Evolutionary conservation across 2,329 filamentous ascomycete genomes (phyloP).

Genomic region (Talaromyces atroroseus): DNA sequence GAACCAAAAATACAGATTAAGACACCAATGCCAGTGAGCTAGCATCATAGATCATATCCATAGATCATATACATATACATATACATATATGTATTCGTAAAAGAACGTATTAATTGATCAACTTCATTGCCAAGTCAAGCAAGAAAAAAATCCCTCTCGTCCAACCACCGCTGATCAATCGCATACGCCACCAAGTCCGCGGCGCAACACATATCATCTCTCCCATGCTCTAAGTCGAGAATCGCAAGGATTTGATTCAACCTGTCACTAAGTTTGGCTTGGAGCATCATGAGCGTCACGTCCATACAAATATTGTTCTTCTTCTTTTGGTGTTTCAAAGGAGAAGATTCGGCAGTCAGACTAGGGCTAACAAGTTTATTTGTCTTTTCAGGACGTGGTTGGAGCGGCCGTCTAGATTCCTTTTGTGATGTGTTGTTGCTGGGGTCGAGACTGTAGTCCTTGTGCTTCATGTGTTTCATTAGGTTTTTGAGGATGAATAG

Average conservation of each 20-base stretch:
- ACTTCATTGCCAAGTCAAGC: not conserved
- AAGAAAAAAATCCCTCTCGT: slow-evolving; percentile 34
- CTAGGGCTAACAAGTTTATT: slow-evolving; percentile 3
- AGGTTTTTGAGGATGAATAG: slow-evolving; percentile 56
- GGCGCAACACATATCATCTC: slow-evolving; percentile 39
- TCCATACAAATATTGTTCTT: not conserved
- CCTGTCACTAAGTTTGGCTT: slow-evolving; percentile 28
- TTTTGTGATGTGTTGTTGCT: not conserved
- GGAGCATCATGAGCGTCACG: slow-evolving; percentile 18
- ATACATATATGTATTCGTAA: not conserved
- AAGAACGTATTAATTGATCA: too few species aligned
- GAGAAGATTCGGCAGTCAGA: not conserved
- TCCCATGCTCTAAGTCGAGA: slow-evolving; percentile 33
- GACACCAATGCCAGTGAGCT: not conserved
- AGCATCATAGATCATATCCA: too few species aligned
- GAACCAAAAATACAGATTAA: too few species aligned
- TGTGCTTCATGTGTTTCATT: slow-evolving; percentile 32
- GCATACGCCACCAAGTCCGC: slow-evolving; percentile 40
- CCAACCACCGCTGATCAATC: slow-evolving; percentile 38
- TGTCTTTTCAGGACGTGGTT: slow-evolving; percentile 29
- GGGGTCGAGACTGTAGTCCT: slow-evolving; percentile 14
- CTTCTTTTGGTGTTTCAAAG: not conserved
- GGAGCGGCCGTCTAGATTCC: slow-evolving; percentile 25
- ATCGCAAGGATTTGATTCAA: slow-evolving; percentile 30
- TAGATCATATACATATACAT: not conserved